These are phyloP conservation scores for Suillus paluster DNA, from an alignment of 768 basidiomycete species.

Conservation along the genomic window DNA sequence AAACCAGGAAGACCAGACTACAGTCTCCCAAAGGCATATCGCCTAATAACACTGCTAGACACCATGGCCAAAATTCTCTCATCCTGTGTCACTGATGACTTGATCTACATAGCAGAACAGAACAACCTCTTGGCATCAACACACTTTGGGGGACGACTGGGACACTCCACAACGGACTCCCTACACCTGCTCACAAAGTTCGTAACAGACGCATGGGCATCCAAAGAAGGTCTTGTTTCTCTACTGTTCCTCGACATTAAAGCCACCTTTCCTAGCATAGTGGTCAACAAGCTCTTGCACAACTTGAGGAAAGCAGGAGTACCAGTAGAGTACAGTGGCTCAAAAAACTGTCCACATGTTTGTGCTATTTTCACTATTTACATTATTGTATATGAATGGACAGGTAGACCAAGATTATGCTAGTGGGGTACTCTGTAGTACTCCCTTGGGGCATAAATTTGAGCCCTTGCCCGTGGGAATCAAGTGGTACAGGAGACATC, in stretches of 20 bases:
- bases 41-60: constrained; percentile 39
- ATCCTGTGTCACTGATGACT: constrained; percentile 9
- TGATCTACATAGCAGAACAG: constrained; percentile 10
- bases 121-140: neutral
- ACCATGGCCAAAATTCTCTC: constrained; percentile 17
- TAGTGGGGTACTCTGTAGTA: too few species aligned
- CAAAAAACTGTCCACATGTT: too few species aligned
- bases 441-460: too few species aligned
- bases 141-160: neutral
- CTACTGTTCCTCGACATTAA: too few species aligned
- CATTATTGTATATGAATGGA: too few species aligned
- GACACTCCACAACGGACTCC: neutral
- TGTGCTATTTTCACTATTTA: too few species aligned
- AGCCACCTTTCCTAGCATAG: too few species aligned
- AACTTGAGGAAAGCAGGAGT: neutral
- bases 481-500: neutral
- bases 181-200: neutral
- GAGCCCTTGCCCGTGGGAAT: too few species aligned
- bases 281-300: neutral
- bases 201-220: too few species aligned
- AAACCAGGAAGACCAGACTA: constrained; percentile 42
- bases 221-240: too few species aligned
- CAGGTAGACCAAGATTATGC: too few species aligned
- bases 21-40: constrained; percentile 32
- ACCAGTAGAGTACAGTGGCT: constrained; percentile 5